Evolutionary conservation across 2,329 filamentous ascomycete genomes (phyloP), one percentile per base, ranked within the genome.

Genomic region (Aureobasidium sp.): DNA sequence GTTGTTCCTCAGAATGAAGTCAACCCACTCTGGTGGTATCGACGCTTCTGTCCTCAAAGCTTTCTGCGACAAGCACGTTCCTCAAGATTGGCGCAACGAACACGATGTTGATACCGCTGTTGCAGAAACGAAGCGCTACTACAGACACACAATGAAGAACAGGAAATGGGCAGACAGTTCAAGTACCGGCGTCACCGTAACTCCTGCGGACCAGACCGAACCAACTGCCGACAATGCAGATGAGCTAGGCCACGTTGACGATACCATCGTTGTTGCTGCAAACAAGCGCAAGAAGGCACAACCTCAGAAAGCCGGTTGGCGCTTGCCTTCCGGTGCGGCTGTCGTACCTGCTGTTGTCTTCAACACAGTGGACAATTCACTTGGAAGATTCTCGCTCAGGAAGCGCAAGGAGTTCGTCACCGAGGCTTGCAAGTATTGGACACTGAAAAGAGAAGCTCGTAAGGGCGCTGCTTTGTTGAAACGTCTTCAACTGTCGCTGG

Each of bases 361-460:
- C 64, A 89, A 93, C 66, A 86, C 88, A 32, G 91, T 99, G 27
- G 90, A 96, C 67, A 84, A 85, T 48, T 90, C 92, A 0, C 81
- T 99, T 37, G 84, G 87, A 64, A 86, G 90, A 51, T 97, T 97
- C 72, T 84, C 85, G n/a, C 81, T 90, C 39, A 85, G 88, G 36
- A 95, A 94, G 71, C 85, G 91, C 58, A 96, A 95, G 71, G 92
- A 97, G 64, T 99, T 91, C 72, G 87, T 95, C 2, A 88, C 91
- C 62, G 93, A 97, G 73, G 90, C 90, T 2, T 97, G 93, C 77
- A 91, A 91, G 68, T 99, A 97, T 75, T 99, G 94, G 94, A 97
- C 94, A 0, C 76, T 99, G 65, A 99, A 99, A 77, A 85, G 94
- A 61, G 94, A 99, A 74, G 90, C 93, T 64, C 86, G 94, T 36